These are phyloP conservation scores for Oenanthe sinensis DNA, from an alignment of 129 eudicot genomes.

Conservation along the genomic window DNA sequence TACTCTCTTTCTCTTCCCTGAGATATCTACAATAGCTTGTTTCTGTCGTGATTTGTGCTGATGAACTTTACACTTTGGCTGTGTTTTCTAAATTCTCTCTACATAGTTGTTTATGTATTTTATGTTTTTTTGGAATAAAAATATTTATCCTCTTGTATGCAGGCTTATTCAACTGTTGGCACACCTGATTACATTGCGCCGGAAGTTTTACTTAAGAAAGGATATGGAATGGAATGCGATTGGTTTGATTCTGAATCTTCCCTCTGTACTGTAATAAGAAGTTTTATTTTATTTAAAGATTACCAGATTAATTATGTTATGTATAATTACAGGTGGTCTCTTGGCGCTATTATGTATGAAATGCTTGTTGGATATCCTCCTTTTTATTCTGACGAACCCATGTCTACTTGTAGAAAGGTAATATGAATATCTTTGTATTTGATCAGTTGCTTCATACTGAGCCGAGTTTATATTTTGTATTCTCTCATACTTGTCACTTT, in stretches of 20 bases:
- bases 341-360: slow-evolving; percentile 99
- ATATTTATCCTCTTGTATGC: slow-evolving; percentile 10
- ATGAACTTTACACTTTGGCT: background rate
- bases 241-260: slow-evolving; percentile 46
- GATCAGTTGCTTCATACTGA: background rate
- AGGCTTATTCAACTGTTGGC: slow-evolving; percentile 99
- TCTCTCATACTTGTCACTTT: background rate
- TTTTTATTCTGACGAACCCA: slow-evolving; percentile 95
- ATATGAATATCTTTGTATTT: slow-evolving; percentile 6
- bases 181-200: slow-evolving; percentile 99
- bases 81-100: background rate
- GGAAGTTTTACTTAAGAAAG: slow-evolving; percentile 91
- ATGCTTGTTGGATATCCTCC: slow-evolving; percentile 99
- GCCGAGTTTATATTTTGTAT: background rate
- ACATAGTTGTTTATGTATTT: background rate
- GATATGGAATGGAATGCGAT: slow-evolving; percentile 99
- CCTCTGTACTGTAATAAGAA: background rate
- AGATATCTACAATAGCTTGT: background rate
- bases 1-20: background rate
- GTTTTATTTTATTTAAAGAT: background rate
- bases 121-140: background rate
- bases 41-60: background rate
- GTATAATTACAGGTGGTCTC: slow-evolving; percentile 77
- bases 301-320: slow-evolving; percentile 1
- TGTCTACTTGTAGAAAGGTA: slow-evolving; percentile 99